Percentiles rank a stretch among this genome's conserved stretches.
These are phyloP conservation scores for Scheffersomyces quercinus DNA, from an alignment of 1,139 yeast genomes.

Conservation along the genomic window DNA sequence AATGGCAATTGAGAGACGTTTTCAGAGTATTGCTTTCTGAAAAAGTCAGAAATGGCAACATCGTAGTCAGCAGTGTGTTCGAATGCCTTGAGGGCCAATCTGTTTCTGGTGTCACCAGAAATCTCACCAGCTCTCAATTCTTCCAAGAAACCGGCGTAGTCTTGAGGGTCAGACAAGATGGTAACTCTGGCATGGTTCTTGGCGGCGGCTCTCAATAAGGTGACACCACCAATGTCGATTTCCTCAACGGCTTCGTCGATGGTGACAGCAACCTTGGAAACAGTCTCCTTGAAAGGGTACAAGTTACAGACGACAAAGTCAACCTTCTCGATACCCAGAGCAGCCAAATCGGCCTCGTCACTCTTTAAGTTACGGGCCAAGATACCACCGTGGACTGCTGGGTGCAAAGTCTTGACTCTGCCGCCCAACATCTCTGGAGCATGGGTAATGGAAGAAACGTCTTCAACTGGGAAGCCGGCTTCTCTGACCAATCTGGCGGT, in stretches of 20 bases:
- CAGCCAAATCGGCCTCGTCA: slow-evolving; percentile 83
- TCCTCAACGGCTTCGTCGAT: slow-evolving; percentile 98
- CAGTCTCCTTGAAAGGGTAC: slow-evolving; percentile 97
- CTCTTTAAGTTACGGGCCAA: slow-evolving; percentile 89
- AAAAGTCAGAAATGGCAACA: slow-evolving; percentile 91
- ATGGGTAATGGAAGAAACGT: slow-evolving; percentile 90
- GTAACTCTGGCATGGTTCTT: slow-evolving; percentile 97
- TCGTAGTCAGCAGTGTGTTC: slow-evolving; percentile 99
- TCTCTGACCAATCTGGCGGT: slow-evolving; percentile 93
- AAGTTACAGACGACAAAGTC: slow-evolving; percentile 96
- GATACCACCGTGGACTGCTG: slow-evolving; percentile 98
- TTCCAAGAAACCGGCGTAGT: slow-evolving; percentile 81
- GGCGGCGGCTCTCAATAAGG: slow-evolving; percentile 96
- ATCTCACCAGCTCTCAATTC: slow-evolving; percentile 77
- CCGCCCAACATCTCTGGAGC: slow-evolving; percentile 99
- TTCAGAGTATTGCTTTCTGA: slow-evolving; percentile 96
- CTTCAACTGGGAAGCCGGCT: slow-evolving; percentile 97
- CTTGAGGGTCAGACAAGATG: slow-evolving; percentile 89
- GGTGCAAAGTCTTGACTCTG: slow-evolving; percentile 96
- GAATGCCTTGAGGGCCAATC: slow-evolving; percentile 91
- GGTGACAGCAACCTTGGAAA: slow-evolving; percentile 92
- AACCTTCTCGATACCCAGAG: slow-evolving; percentile 90
- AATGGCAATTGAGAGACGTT: slow-evolving; percentile 85
- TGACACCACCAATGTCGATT: slow-evolving; percentile 97
- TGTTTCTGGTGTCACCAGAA: slow-evolving; percentile 72